Conservation (phyloP, 306 rosid genomes). For the Rosa chinensis region DNA sequence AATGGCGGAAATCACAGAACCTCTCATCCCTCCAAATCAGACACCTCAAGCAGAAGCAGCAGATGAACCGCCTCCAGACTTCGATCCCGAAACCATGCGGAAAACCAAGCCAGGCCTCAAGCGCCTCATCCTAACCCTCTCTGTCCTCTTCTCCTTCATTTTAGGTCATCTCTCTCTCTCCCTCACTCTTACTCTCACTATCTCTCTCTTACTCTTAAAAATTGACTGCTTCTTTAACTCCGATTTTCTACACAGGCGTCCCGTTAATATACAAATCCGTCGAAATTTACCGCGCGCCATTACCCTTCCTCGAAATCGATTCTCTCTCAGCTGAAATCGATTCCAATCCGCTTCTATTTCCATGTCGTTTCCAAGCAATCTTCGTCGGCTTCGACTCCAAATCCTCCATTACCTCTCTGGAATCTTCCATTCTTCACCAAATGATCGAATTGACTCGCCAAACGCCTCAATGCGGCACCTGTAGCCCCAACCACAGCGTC, state of each 20-base stretch:
- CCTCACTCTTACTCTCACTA: not conserved
- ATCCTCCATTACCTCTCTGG: conserved; percentile 29
- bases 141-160: conserved; percentile 77
- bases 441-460: conserved; percentile 42
- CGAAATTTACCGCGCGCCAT: conserved; percentile 84
- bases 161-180: conserved; percentile 43
- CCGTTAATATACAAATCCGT: conserved; percentile 85
- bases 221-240: not conserved
- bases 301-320: conserved; percentile 74
- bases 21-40: conserved; percentile 23
- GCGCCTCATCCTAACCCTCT: conserved; percentile 60
- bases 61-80: conserved; percentile 13
- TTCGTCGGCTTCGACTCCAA: conserved; percentile 61
- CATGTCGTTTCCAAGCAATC: conserved; percentile 68
- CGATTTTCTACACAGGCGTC: conserved; percentile 41
- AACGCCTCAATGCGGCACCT: conserved; percentile 53
- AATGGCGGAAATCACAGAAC: conserved; percentile 68
- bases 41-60: not conserved
- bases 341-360: conserved; percentile 58
- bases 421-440: conserved; percentile 36
- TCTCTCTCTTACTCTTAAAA: conserved; percentile 7
- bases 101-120: conserved; percentile 78
- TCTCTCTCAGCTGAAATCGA: conserved; percentile 61
- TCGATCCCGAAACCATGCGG: conserved; percentile 63
- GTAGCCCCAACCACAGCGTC: conserved; percentile 40